Base-by-base conservation (phyloP, 2,329 filamentous ascomycete species). In the Trichoderma koningiopsis region DNA sequence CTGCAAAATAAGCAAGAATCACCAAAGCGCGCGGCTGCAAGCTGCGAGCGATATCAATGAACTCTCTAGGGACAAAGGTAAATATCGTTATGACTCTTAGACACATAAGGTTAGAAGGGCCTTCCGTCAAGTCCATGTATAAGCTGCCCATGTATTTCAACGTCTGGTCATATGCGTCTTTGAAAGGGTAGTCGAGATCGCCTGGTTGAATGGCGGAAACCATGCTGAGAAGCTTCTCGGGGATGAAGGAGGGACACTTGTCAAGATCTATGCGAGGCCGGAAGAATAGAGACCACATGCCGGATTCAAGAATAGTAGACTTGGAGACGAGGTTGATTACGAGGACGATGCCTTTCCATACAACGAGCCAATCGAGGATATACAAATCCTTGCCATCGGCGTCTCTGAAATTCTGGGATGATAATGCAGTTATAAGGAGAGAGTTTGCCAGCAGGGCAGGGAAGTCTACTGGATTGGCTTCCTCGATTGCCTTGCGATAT, bases 341-440 rank as follows among this genome's bases (percentile, higher is more conserved):
- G 19, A 85, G 75, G 35, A 84, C 80, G 31, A 81, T 87, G 11
- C 86, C 86, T 11, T 82, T 79, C 85, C 86, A 88, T 14, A 88
- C 79, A 3, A 82, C 73, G 77, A 88, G 84, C 86, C 86, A 88
- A 73, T 87, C 83, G 56, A 87, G 75, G 35, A 88, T 82, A 72
- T 83, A 86, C 2, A 88, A 79, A 1, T 81, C 80, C 56, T 78
- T 80, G 22, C 76, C 75, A 59, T 83, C 79, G 0, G 78, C 75
- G n/a, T 86, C 83, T 4, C 85, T 81, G 73, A 88, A 87, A 64
- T 78, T 78, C 66, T 86, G 80, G 5, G 84, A 84, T 11, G 84
- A 83, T 5, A 87, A 76, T 6, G 81, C 85, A 31, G 82, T 83
- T 70, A 87, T 80, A 19, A 88, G 74, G 8, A 88, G 78, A 1